Evolutionary conservation across 1,284 basidiomycete genomes (phyloP).

Genomic region (Cutaneotrichosporon mucoides): DNA sequence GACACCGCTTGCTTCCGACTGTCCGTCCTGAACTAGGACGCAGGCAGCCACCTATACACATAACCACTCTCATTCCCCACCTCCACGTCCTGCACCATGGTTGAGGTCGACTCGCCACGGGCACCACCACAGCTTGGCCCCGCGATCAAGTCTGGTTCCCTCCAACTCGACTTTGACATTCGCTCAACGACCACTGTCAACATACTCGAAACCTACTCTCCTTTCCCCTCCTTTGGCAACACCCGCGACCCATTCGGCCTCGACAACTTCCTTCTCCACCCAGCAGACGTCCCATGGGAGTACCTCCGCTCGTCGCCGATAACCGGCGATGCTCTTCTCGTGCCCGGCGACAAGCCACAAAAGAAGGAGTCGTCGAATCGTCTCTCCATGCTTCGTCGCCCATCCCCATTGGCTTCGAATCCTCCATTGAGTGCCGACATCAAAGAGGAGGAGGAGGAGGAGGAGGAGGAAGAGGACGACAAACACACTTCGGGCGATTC

Average conservation of each 20-base stretch:
- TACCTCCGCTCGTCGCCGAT: conserved; percentile 29
- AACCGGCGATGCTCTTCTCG: conserved; percentile 5
- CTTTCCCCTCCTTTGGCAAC: conserved; percentile 38
- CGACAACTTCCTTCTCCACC: conserved; percentile 39
- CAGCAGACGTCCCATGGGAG: conserved; percentile 35
- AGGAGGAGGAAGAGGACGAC: background rate
- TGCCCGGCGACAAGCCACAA: conserved; percentile 2
- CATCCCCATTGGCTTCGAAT: conserved; percentile 24
- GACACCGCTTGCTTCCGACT: background rate
- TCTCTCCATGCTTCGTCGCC: conserved; percentile 14
- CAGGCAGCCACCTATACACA: background rate
- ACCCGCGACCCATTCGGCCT: conserved; percentile 38
- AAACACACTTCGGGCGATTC: background rate
- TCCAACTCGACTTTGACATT: conserved; percentile 4
- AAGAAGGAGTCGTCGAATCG: background rate
- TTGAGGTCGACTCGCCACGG: conserved; percentile 6
- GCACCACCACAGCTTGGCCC: conserved; percentile 10
- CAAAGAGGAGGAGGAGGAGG: conserved; percentile 5
- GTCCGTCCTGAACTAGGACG: background rate
- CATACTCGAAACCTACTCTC: conserved; percentile 33
- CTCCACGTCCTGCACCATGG: conserved; percentile 2
- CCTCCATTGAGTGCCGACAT: conserved; percentile 25
- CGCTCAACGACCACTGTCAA: background rate
- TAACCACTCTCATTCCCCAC: background rate
- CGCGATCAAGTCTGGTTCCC: background rate